Percentiles rank a stretch among this genome's conserved stretches.
Conservation (phyloP, 1,139 yeast genomes). For the Yamadazyma triangularis region DNA sequence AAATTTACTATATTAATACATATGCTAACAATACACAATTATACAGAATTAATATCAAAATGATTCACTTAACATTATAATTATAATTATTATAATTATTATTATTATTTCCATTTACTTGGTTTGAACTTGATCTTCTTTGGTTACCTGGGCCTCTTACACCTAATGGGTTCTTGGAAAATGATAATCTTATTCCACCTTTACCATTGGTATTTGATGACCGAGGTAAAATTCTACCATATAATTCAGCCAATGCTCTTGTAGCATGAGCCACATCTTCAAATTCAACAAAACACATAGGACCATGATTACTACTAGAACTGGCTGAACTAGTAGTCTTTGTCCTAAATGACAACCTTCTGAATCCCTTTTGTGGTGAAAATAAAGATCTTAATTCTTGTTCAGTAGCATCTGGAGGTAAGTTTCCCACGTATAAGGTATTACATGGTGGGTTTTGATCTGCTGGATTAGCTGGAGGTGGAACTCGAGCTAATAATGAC, state of each 20-base stretch:
- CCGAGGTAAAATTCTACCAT: conserved; percentile 79
- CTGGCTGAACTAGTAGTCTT: conserved; percentile 37
- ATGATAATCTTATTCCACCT: conserved; percentile 92
- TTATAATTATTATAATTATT: conserved; percentile 7
- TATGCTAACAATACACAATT: not conserved
- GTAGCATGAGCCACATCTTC: conserved; percentile 95
- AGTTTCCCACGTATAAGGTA: conserved; percentile 91
- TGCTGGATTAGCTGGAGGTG: conserved; percentile 98
- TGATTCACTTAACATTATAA: conserved; percentile 9
- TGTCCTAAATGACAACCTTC: conserved; percentile 84
- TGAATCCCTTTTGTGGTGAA: conserved; percentile 87
- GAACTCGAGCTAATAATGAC: conserved; percentile 69
- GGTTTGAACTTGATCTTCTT: conserved; percentile 39
- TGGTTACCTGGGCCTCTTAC: conserved; percentile 65
- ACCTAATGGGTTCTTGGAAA: conserved; percentile 94
- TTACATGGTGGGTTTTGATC: conserved; percentile 99
- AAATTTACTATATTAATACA: not conserved
- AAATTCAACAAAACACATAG: conserved; percentile 98
- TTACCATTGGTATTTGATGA: conserved; percentile 68
- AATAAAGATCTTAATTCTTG: conserved; percentile 85
- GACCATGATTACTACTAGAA: conserved; percentile 66
- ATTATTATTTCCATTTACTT: conserved; percentile 15
- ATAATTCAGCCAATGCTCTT: conserved; percentile 85
- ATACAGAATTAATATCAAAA: not conserved
- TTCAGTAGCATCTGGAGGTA: conserved; percentile 96